Evolutionary conservation across 768 basidiomycete genomes (phyloP).

Genomic region (Russula virescens): DNA sequence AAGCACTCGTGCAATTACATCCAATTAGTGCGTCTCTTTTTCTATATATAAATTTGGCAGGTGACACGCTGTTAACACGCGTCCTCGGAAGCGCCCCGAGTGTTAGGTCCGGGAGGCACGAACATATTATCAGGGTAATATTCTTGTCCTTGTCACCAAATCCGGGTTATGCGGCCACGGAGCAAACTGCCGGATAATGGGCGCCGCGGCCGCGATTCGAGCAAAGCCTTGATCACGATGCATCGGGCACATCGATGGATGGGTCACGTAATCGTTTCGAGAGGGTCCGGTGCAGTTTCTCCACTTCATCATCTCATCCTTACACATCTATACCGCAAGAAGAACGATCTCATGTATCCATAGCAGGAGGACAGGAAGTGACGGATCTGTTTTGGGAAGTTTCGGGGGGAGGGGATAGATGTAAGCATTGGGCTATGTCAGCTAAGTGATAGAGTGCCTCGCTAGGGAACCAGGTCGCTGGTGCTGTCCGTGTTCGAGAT

Average conservation of each 20-base stretch:
- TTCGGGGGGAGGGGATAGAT: not conserved
- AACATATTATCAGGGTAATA: slow-evolving; percentile 23
- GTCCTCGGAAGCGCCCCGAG: slow-evolving; percentile 18
- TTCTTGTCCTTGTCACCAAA: slow-evolving; percentile 10
- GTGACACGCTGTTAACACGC: slow-evolving; percentile 21
- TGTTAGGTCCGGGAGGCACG: slow-evolving; percentile 21
- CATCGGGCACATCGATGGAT: slow-evolving; percentile 22
- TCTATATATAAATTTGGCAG: slow-evolving; percentile 1
- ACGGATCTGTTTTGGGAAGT: not conserved
- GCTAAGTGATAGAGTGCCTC: not conserved
- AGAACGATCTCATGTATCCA: slow-evolving; percentile 16
- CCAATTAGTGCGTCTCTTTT: slow-evolving; percentile 20
- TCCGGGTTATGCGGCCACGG: slow-evolving; percentile 20
- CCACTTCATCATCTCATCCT: slow-evolving; percentile 9
- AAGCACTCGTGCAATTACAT: slow-evolving; percentile 22
- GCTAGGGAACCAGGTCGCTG: slow-evolving; percentile 1
- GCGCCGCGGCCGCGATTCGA: slow-evolving; percentile 22
- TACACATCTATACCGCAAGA: slow-evolving; percentile 6
- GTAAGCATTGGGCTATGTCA: not conserved
- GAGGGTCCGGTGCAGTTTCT: slow-evolving; percentile 11
- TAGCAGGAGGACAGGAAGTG: not conserved
- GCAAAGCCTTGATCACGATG: slow-evolving; percentile 21
- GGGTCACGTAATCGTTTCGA: slow-evolving; percentile 18
- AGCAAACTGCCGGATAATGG: slow-evolving; percentile 20
- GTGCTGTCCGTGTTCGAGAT: slow-evolving; percentile 4